Evolutionary conservation across 129 eudicot genomes (phyloP).

Genomic region (Erigeron canadensis): DNA sequence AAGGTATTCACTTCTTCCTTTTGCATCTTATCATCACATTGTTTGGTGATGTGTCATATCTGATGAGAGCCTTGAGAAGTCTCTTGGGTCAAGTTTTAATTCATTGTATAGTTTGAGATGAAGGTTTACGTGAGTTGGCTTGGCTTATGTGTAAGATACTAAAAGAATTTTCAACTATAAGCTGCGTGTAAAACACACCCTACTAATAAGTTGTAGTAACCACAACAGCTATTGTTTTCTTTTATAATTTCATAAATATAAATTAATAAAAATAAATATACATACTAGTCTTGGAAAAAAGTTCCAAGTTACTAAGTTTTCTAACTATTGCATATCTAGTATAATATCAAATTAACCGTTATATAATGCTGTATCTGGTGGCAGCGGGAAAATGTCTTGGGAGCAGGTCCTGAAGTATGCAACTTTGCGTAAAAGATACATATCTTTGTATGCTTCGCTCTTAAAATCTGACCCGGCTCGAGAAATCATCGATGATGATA

Average conservation of each 20-base stretch:
- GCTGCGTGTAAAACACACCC: too few species aligned
- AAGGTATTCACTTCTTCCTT: conserved; percentile 45
- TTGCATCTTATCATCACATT: conserved; percentile 13
- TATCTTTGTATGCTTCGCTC: conserved; percentile 79
- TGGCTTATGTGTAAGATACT: conserved; percentile 18
- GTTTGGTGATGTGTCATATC: neutral
- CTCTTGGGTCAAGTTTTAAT: conserved; percentile 5
- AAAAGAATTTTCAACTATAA: neutral
- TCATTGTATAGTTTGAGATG: conserved; percentile 18
- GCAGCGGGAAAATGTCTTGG: conserved; percentile 95
- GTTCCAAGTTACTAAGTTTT: neutral
- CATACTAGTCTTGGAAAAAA: neutral
- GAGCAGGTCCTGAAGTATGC: conserved; percentile 92
- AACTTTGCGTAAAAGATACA: conserved; percentile 81
- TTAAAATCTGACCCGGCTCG: conserved; percentile 73
- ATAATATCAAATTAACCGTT: conserved; percentile 3
- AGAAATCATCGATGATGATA: conserved; percentile 63
- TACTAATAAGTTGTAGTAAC: conserved; percentile 16
- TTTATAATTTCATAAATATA: neutral
- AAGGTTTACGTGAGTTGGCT: conserved; percentile 21
- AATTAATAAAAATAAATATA: neutral
- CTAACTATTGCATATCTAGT: conserved; percentile 12
- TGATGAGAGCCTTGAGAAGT: conserved; percentile 13
- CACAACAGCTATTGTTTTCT: conserved; percentile 17
- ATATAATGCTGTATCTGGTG: conserved; percentile 23